Base-by-base conservation (phyloP, 176 grass and related monocot genomes). In the Ananas comosus region DNA sequence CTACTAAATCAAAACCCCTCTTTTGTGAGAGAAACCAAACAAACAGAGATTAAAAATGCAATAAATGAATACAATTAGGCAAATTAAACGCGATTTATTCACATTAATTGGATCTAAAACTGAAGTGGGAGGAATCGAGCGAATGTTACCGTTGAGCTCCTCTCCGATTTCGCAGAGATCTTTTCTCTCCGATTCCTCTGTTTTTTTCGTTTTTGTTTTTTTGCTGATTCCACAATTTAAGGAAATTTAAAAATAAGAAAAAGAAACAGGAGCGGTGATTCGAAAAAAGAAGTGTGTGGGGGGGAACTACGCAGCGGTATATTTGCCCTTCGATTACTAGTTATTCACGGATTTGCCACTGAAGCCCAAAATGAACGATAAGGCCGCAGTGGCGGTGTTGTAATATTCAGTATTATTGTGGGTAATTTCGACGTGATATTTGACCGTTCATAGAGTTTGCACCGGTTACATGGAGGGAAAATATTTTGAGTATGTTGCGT, bases 71-170 rank as follows among this genome's bases (percentile, higher is more conserved):
- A 14, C 1, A 56, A 56, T 14, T 56, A 56, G 12, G 53, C 11
- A 12, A 56, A 42, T 42, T 42, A 56, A 14, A 56, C 53, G 1
- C 17, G 17, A 14, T 18, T 61, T 61, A 61, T 16, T 42, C 17
- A 19, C 21, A 18, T 61, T 61, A 61, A 19, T 12, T 13, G 21
- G 5, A 22, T 61, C 7, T 10, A 9, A 61, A 19, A 16, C 12
- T 1, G 21, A 61, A 61, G 10, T 9, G 52, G 56, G 21, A 61
- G 10, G 56, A 61, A 61, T 61, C 56, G 56, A 61, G 56, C 56
- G n/a, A 59, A 59, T 17, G 54, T 59, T 59, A 59, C 54, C 54
- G 54, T 59, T 59, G 54, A 59, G 54, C 54, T 58, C 54, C 18
- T 16, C 11, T 17, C 54, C 6, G 54, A 22, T 22, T 21, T 61